Conservation (phyloP, 176 grass and related monocot genomes). For the Rhynchospora breviuscula region DNA sequence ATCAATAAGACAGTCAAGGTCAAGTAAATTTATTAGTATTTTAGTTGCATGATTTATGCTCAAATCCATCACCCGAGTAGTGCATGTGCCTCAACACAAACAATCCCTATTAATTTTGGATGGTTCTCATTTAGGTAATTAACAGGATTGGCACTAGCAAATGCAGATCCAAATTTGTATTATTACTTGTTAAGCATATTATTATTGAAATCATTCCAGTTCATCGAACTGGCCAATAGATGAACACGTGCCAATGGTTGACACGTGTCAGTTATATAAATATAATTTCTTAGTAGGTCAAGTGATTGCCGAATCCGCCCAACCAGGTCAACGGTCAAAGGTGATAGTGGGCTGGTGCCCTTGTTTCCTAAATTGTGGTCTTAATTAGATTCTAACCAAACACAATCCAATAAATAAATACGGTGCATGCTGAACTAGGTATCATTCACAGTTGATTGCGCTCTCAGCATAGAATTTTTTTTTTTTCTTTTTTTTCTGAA, state of each 20-base stretch:
- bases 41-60: background rate
- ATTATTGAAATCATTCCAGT: background rate
- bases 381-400: background rate
- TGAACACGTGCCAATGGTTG: background rate
- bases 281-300: background rate
- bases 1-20: background rate
- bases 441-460: background rate
- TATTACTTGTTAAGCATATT: background rate
- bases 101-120: background rate
- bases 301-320: background rate
- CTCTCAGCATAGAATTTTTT: background rate
- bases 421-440: background rate
- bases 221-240: background rate
- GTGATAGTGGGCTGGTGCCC: background rate
- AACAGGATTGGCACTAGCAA: background rate
- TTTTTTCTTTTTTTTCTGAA: background rate
- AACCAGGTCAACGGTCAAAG: slow-evolving; percentile 1
- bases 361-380: background rate
- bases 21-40: background rate
- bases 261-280: background rate
- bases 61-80: background rate
- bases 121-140: background rate
- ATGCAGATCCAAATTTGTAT: background rate
- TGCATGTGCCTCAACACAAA: background rate
- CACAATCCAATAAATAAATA: slow-evolving; percentile 13